Conservation (phyloP, 208 protist genomes). For the Acanthamoeba royreba region DNA sequence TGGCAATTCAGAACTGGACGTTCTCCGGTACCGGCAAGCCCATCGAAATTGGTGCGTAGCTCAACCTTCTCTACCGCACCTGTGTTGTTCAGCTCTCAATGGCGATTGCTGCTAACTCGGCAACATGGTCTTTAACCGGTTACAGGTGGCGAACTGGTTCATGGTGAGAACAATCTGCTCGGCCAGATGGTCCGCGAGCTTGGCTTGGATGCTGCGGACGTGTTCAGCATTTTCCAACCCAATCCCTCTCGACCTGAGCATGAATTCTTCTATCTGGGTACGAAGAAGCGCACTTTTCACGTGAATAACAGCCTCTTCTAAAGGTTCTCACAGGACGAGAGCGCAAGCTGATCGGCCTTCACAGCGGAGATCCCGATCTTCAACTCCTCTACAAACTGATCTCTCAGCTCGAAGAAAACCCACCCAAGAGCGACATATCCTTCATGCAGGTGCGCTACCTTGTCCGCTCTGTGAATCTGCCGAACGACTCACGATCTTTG, state of each 20-base stretch:
- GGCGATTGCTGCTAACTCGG: neutral
- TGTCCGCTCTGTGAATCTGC: neutral
- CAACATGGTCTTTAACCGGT: neutral
- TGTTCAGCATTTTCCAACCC: neutral
- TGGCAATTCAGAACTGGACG: neutral
- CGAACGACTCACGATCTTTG: neutral
- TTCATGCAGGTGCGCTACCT: neutral
- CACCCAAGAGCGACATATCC: neutral
- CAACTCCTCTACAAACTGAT: neutral
- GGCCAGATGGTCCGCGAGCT: slow-evolving; percentile 3
- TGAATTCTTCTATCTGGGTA: neutral
- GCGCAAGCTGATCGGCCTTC: neutral
- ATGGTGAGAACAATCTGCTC: neutral
- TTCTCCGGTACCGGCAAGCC: neutral
- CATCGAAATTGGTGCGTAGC: neutral
- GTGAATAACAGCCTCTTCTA: neutral
- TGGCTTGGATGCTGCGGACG: neutral
- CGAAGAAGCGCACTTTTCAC: neutral
- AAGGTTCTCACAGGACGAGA: neutral
- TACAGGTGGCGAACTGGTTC: neutral
- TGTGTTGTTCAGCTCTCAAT: too few species aligned
- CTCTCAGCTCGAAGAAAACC: neutral
- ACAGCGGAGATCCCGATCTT: neutral
- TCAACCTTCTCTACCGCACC: neutral
- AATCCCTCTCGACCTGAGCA: neutral